These are phyloP conservation scores for Pterocarpus santalinus DNA, from an alignment of 306 rosid genomes.

Conservation along the genomic window DNA sequence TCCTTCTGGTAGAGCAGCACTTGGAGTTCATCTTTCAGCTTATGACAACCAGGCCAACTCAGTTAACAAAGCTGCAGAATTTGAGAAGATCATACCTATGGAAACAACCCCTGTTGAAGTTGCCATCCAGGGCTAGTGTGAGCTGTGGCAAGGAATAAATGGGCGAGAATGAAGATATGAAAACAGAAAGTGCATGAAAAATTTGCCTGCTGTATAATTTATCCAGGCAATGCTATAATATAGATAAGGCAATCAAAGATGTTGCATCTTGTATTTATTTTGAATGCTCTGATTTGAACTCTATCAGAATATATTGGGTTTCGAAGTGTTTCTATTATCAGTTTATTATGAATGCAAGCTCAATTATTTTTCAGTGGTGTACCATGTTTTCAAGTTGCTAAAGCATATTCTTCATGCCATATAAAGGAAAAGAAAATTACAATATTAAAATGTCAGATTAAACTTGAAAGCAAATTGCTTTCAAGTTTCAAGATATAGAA, in stretches of 20 bases:
- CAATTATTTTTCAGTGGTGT: not conserved
- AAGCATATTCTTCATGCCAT: conserved; percentile 8
- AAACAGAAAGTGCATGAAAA: conserved; percentile 29
- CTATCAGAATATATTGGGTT: conserved; percentile 35
- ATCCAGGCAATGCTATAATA: conserved; percentile 40
- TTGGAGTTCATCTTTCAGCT: conserved; percentile 81
- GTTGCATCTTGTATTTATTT: conserved; percentile 32
- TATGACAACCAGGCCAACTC: conserved; percentile 59
- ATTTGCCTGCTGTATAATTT: conserved; percentile 39
- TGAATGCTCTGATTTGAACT: conserved; percentile 33
- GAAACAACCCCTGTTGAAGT: conserved; percentile 64
- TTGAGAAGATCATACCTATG: conserved; percentile 68
- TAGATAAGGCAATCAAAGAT: conserved; percentile 42
- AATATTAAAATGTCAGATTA: not conserved
- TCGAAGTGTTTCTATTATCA: conserved; percentile 14
- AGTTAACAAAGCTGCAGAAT: conserved; percentile 41
- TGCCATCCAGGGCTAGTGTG: conserved; percentile 64
- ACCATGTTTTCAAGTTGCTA: not conserved
- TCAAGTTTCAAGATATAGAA: not conserved
- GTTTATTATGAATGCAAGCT: conserved; percentile 10
- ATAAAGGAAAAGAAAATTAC: not conserved
- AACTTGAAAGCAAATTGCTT: not conserved
- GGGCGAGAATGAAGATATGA: conserved; percentile 40
- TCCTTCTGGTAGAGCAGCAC: conserved; percentile 96
- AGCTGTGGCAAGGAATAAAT: conserved; percentile 31